phyloP scores from a whole-genome alignment of 768 basidiomycete genomes.

The Multifurca ochricompacta region DNA sequence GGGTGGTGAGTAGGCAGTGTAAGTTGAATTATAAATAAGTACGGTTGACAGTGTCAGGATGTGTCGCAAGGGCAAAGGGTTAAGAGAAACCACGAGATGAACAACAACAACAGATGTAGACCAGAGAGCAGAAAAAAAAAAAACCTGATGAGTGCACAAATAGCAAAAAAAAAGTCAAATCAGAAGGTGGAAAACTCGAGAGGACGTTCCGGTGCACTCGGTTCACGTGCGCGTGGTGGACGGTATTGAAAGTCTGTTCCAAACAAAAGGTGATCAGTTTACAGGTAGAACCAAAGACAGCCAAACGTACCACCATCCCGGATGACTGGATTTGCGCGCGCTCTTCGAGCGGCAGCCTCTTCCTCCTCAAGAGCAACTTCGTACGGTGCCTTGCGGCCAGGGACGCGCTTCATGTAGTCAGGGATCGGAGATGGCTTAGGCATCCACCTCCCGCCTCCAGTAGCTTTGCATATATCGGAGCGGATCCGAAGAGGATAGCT shows the following conservation, averaged over 20 bases:
- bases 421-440: constrained; percentile 48
- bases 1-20: neutral
- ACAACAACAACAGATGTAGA: constrained; percentile 10
- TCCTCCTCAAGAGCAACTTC: constrained; percentile 65
- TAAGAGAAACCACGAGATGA: constrained; percentile 5
- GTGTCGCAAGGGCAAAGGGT: constrained; percentile 1
- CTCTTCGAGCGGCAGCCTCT: constrained; percentile 43
- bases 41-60: neutral
- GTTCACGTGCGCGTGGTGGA: constrained; percentile 43
- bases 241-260: constrained; percentile 60
- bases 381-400: constrained; percentile 58
- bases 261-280: neutral
- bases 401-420: constrained; percentile 43
- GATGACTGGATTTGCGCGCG: constrained; percentile 56
- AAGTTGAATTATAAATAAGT: neutral
- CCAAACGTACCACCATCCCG: constrained; percentile 43
- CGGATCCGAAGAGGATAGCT: constrained; percentile 66
- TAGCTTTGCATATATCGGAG: constrained; percentile 64
- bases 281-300: neutral
- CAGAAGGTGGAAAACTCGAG: constrained; percentile 55
- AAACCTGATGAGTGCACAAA: neutral
- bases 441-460: constrained; percentile 70
- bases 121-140: neutral
- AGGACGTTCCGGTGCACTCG: constrained; percentile 38
- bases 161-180: constrained; percentile 5